Evolutionary conservation across 2,329 filamentous ascomycete genomes (phyloP), one percentile per base, ranked within the genome.

Genomic region (Zymoseptoria crescenta): DNA sequence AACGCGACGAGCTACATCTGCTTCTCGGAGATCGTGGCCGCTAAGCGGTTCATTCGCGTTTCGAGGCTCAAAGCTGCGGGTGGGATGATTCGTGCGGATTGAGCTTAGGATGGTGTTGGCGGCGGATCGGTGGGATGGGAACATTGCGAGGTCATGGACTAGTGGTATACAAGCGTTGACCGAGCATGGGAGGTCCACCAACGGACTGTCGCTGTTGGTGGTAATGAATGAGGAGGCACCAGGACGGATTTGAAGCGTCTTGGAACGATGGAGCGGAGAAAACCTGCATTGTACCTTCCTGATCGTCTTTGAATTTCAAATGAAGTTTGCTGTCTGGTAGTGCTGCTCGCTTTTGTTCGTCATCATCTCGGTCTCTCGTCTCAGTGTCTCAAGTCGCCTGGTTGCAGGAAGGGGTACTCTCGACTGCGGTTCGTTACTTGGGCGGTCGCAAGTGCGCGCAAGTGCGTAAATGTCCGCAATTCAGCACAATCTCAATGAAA

Each of bases 1-100:
- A 50, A 66, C 13, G 59, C 54, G 27, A 59, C 63, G 27, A 70
- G 68, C 49, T 70, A 70, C 48, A 67, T 65, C 7, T 70, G 69
- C 53, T 63, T 68, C 53, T 60, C 59, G 45, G 62, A 66, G 56
- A 45, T 64, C 8, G 21, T 8, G 52, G 54, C 59, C 29, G 45
- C 63, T 20, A 56, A 54, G 52, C 61, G 60, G 20, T 64, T 64
- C 35, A 64, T 66, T 10, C 59, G 56, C 20, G 56, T 63, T 30
- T 56, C 59, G 21, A 64, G 58, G 29, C 53, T 64, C 51, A 62
- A 49, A 24, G 35, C 41, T 49, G n/a, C n/a, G n/a, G 29, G 13
- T 27, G 29, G 19, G n/a, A 49, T 27, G 24, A 16, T 57, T n/a
- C 35, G 35, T 6, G 35, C 35, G 35, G 35, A 45, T n/a, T 45